phyloP scores from a whole-genome alignment of 768 basidiomycete species.

The Clavulina sp. region DNA sequence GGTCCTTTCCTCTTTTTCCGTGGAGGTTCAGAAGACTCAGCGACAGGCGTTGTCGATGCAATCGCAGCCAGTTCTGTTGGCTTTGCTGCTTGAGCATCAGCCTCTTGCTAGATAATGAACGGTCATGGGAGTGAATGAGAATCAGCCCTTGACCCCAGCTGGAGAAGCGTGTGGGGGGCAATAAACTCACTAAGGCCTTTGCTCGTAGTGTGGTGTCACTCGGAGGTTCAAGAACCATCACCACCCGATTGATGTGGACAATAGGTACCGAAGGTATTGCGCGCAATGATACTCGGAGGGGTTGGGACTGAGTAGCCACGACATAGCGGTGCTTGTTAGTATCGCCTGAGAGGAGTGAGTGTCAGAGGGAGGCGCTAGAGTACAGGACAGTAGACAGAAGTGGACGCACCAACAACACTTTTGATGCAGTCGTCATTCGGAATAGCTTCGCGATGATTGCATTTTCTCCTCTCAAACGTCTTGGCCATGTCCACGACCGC shows the following conservation, averaged over 20 bases:
- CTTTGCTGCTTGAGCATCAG: too few species aligned
- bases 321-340: conserved; percentile 88
- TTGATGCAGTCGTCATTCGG: conserved; percentile 66
- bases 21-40: conserved; percentile 21
- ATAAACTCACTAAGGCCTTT: conserved; percentile 39
- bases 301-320: conserved; percentile 64
- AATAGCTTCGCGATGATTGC: conserved; percentile 85
- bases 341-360: conserved; percentile 31
- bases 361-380: neutral
- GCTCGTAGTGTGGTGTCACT: conserved; percentile 54
- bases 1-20: conserved; percentile 52
- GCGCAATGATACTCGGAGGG: conserved; percentile 53
- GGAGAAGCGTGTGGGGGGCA: neutral
- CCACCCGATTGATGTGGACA: conserved; percentile 79
- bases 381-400: neutral
- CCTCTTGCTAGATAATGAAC: too few species aligned
- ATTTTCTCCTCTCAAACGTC: conserved; percentile 80
- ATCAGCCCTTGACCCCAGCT: conserved; percentile 9
- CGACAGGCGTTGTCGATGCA: conserved; percentile 17
- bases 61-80: conserved; percentile 23
- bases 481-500: conserved; percentile 78
- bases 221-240: conserved; percentile 85
- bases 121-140: neutral
- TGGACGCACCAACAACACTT: conserved; percentile 55
- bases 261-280: conserved; percentile 71